Conservation (phyloP, 192 early-diverging fungal species). For the Linnemannia exigua region DNA sequence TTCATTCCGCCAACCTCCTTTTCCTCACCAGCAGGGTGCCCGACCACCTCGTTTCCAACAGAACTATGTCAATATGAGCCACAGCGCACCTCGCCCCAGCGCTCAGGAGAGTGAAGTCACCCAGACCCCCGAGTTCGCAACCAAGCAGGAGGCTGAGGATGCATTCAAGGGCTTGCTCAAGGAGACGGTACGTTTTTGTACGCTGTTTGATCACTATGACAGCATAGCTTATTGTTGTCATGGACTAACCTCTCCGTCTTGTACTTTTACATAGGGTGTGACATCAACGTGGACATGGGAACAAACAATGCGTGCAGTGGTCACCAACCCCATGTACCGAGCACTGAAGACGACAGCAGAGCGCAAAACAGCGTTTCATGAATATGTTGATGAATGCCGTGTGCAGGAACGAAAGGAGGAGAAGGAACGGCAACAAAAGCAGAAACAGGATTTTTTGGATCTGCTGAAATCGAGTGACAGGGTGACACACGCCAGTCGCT, state of each 20-base stretch:
- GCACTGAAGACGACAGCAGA: conserved; percentile 84
- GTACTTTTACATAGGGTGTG: conserved; percentile 69
- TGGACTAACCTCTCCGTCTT: neutral
- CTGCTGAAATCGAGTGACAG: conserved; percentile 31
- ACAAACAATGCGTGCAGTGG: conserved; percentile 87
- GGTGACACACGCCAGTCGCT: conserved; percentile 47
- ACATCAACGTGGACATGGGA: conserved; percentile 93
- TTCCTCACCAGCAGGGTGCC: conserved; percentile 19
- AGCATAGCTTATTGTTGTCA: neutral
- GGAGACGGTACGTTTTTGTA: conserved; percentile 64
- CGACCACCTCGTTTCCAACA: conserved; percentile 52
- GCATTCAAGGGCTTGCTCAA: conserved; percentile 84
- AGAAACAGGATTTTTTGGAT: conserved; percentile 32
- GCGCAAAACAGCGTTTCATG: conserved; percentile 86
- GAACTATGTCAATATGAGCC: conserved; percentile 30
- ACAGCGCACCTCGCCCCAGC: neutral
- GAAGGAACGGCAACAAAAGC: conserved; percentile 33
- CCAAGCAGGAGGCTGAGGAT: conserved; percentile 84
- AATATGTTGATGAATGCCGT: conserved; percentile 73
- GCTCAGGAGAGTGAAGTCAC: neutral
- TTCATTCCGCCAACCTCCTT: conserved; percentile 10
- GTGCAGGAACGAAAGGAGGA: conserved; percentile 69
- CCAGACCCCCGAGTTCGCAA: conserved; percentile 71
- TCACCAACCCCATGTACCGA: conserved; percentile 87
- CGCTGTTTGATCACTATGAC: neutral